phyloP scores from a whole-genome alignment of 345 rosid species.

The Salix brachista region DNA sequence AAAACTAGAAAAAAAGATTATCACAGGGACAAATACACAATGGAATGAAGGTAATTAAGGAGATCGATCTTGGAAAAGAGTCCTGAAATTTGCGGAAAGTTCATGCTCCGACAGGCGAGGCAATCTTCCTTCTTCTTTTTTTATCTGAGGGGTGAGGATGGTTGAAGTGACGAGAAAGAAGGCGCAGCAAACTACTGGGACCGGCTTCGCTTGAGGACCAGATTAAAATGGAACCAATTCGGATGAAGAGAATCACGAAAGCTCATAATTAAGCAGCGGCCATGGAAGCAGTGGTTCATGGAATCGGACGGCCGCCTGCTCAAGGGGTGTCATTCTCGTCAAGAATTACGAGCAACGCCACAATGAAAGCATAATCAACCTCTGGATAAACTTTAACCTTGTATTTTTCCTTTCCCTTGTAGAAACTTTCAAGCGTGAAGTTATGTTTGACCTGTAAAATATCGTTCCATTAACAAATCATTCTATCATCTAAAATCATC shows the following conservation, averaged over 20 bases:
- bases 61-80: no score
- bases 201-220: no score
- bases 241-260: not conserved
- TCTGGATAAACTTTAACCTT: slow-evolving; percentile 59
- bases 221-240: not conserved
- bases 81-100: no score
- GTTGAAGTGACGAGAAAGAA: no score
- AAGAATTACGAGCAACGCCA: slow-evolving; percentile 56
- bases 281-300: not conserved
- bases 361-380: slow-evolving; percentile 71
- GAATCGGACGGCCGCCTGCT: not conserved
- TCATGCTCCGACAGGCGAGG: no score
- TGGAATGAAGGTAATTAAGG: no score
- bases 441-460: slow-evolving; percentile 48
- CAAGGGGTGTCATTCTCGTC: slow-evolving; percentile 46
- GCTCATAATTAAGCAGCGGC: not conserved
- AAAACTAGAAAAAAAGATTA: no score
- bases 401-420: slow-evolving; percentile 59
- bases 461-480: not conserved
- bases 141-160: no score
- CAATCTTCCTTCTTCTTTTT: no score
- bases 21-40: no score
- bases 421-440: slow-evolving; percentile 57
- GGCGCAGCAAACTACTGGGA: no score
- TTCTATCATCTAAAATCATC: not conserved